Evolutionary conservation across 2,329 filamentous ascomycete species (phyloP).

Genomic region (Iodosphaeria phyllophila): DNA sequence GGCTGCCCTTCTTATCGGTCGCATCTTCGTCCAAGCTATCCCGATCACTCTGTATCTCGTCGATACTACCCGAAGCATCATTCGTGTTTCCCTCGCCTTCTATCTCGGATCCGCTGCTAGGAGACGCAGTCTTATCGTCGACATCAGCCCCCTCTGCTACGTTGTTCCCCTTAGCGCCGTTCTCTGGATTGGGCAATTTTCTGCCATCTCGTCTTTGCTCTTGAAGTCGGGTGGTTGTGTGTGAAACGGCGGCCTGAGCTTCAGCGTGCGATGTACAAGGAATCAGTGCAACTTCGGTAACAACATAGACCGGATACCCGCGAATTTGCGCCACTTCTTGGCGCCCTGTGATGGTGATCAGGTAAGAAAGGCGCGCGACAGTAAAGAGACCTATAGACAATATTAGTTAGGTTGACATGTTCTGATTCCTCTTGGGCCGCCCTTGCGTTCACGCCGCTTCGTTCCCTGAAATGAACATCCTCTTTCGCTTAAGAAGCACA

Average conservation of each 20-base stretch:
- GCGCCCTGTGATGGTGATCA: slow-evolving; percentile 72
- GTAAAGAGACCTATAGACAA: slow-evolving; percentile 53
- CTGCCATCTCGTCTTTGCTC: slow-evolving; percentile 12
- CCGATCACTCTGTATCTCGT: slow-evolving; percentile 11
- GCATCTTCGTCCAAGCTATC: slow-evolving; percentile 5
- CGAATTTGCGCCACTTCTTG: slow-evolving; percentile 78
- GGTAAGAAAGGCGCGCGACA: slow-evolving; percentile 62
- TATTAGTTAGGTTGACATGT: slow-evolving; percentile 1
- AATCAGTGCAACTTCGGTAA: slow-evolving; percentile 81
- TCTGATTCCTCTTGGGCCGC: not conserved
- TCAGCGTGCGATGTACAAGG: slow-evolving; percentile 62
- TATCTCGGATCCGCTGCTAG: no score
- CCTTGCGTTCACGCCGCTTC: no score
- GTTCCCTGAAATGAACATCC: no score
- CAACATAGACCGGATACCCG: slow-evolving; percentile 65
- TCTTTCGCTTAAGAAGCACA: no score
- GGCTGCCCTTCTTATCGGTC: not conserved
- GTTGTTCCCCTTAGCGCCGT: slow-evolving; percentile 1
- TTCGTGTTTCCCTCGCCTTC: no score
- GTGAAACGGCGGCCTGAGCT: slow-evolving; percentile 51
- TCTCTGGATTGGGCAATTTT: not conserved
- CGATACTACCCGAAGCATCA: no score
- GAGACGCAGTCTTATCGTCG: no score
- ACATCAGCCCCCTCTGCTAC: slow-evolving; percentile 13
- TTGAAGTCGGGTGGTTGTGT: slow-evolving; percentile 31